Conservation (phyloP, 1,139 yeast species). For the Hansenula lynferdii region DNA sequence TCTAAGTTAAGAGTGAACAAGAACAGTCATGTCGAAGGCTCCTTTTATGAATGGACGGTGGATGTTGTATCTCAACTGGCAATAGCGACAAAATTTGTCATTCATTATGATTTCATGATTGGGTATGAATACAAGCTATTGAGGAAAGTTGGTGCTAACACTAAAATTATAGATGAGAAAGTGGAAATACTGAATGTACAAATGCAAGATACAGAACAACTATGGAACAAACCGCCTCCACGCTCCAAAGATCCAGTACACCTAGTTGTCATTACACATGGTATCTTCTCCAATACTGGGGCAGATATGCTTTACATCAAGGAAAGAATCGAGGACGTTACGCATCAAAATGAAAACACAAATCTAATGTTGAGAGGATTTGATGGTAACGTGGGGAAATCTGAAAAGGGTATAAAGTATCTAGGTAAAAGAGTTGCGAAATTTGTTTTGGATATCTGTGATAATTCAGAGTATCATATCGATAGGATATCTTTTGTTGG, state of each 20-base stretch:
- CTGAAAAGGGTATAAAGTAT: constrained; percentile 57
- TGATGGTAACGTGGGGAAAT: constrained; percentile 55
- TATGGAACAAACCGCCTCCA: constrained; percentile 48
- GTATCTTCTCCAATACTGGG: constrained; percentile 60
- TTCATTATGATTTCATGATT: constrained; percentile 23
- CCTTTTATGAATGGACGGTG: constrained; percentile 45
- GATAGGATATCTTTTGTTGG: constrained; percentile 52
- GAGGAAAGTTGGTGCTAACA: constrained; percentile 8
- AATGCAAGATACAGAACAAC: constrained; percentile 41
- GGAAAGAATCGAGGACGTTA: constrained; percentile 44
- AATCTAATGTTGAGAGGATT: constrained; percentile 56
- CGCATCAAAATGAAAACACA: constrained; percentile 16
- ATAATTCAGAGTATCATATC: constrained; percentile 33
- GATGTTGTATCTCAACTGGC: constrained; percentile 56
- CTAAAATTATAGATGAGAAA: background rate
- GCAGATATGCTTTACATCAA: constrained; percentile 60
- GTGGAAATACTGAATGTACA: constrained; percentile 27
- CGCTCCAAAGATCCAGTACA: constrained; percentile 44
- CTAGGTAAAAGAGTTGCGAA: constrained; percentile 58
- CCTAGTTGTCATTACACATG: constrained; percentile 58
- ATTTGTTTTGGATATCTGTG: constrained; percentile 45
- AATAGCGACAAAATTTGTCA: constrained; percentile 32
- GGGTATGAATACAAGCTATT: constrained; percentile 20
- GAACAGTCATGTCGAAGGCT: constrained; percentile 30
- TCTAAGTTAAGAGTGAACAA: constrained; percentile 40